Base-by-base conservation (phyloP, 1,284 basidiomycete genomes). In the Apiotrichum akiyoshidainum region DNA sequence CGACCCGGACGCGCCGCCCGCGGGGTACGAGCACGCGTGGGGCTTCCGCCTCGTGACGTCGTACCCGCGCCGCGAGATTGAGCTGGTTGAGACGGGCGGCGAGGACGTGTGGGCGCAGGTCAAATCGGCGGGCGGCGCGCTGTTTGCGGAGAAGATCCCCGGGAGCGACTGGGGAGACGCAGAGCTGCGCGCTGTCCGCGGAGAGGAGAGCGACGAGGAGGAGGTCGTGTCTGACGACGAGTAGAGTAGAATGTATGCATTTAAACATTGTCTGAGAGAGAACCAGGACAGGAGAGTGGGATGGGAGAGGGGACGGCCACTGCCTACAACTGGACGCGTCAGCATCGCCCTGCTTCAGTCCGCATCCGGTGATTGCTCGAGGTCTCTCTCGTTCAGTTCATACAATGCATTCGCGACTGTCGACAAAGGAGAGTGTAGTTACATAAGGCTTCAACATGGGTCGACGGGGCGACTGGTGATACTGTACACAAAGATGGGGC, bases 131-230 rank as follows among this genome's bases (percentile, higher is more conserved):
- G 77, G 77, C 11, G 77, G 75, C 10, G 72, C 72, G 21, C 57
- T 78, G 52, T 70, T 78, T 33, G 70, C 71, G 16, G 77, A 78
- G 58, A 72, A 74, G 61, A 62, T 64, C 19, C 68, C 68, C 34
- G 69, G 70, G 5, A 50, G 69, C 9, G 48, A 41, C 19, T 73
- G 71, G 70, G 70, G 66, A 31, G 68, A 69, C 14, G 64, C 52
- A 6, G 68, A 66, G 61, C 54, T 54, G 35, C 61, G 53, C 39
- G 52, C 35, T 21, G 55, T 41, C 8, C 46, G 56, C 10, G 49
- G 47, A 1, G 60, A 55, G n/a, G 67, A 64, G n/a, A 65, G 63
- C 35, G 60, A 63, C 46, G 61, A 68, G 26, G 66, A 67, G 34
- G 68, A 69, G 52, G 60, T 63, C n/a, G 54, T 61, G 13, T 52